These are phyloP conservation scores for Xerocomus spinulosus DNA, from an alignment of 768 basidiomycete species.

Conservation along the genomic window DNA sequence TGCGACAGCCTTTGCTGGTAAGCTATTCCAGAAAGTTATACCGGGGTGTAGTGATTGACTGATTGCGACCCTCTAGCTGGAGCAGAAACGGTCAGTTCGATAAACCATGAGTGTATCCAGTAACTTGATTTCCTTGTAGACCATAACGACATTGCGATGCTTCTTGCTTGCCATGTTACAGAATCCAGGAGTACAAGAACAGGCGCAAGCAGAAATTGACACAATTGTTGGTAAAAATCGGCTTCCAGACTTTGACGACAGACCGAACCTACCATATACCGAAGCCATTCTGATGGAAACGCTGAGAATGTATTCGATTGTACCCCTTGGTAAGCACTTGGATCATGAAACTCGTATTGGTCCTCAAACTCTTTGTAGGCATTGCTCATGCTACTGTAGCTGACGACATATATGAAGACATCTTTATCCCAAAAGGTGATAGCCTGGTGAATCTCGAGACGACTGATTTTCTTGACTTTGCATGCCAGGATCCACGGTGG, in stretches of 20 bases:
- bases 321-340: conserved; percentile 20
- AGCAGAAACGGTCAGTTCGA: conserved; percentile 16
- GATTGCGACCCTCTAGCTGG: conserved; percentile 10
- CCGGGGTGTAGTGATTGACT: neutral
- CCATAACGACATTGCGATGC: neutral
- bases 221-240: conserved; percentile 25
- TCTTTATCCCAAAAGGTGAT: neutral
- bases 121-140: conserved; percentile 4
- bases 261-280: conserved; percentile 24
- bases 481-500: neutral
- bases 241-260: conserved; percentile 25
- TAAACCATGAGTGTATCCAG: neutral
- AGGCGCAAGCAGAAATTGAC: conserved; percentile 30
- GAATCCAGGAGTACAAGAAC: conserved; percentile 28
- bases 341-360: neutral
- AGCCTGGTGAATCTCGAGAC: no score
- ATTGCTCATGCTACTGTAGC: neutral
- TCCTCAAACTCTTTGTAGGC: conserved; percentile 4
- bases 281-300: conserved; percentile 29
- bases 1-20: neutral
- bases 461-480: neutral
- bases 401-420: neutral
- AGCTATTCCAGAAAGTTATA: neutral
- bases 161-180: conserved; percentile 33
- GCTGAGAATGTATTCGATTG: conserved; percentile 25